These are phyloP conservation scores for Carex myosuroides DNA, from an alignment of 176 grass and related monocot species.

Conservation along the genomic window DNA sequence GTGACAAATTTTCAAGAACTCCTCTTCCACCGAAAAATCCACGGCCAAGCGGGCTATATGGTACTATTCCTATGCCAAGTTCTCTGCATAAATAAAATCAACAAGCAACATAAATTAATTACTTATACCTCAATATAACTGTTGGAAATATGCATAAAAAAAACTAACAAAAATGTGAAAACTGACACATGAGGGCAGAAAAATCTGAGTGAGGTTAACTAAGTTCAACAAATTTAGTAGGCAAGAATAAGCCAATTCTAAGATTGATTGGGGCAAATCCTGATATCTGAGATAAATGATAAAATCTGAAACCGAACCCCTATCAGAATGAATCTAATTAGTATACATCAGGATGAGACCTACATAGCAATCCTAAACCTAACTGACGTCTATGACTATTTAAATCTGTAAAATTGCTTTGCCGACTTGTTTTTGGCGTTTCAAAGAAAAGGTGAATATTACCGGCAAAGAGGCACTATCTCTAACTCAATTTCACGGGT, in stretches of 20 bases:
- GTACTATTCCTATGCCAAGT: constrained; percentile 78
- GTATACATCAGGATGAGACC: neutral
- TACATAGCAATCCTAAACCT: too few species aligned
- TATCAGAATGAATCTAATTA: neutral
- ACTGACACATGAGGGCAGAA: neutral
- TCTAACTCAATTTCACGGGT: constrained; percentile 70
- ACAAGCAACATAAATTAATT: neutral
- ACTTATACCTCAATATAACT: neutral
- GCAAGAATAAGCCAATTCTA: neutral
- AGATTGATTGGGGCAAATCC: neutral
- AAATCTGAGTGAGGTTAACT: neutral
- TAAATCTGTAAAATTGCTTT: neutral
- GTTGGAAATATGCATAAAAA: neutral
- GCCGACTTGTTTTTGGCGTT: neutral
- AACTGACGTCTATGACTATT: neutral
- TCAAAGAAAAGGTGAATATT: neutral
- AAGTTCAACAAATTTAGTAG: too few species aligned
- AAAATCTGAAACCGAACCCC: neutral
- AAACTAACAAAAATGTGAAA: neutral
- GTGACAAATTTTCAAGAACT: constrained; percentile 37
- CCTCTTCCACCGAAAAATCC: constrained; percentile 71
- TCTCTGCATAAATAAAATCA: constrained; percentile 28
- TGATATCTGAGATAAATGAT: neutral
- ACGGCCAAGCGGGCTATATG: constrained; percentile 73
- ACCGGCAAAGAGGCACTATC: constrained; percentile 87